Evolutionary conservation across 768 basidiomycete genomes (phyloP), one percentile per base, ranked within the genome.

Genomic region (Leucosporidium scottii): DNA sequence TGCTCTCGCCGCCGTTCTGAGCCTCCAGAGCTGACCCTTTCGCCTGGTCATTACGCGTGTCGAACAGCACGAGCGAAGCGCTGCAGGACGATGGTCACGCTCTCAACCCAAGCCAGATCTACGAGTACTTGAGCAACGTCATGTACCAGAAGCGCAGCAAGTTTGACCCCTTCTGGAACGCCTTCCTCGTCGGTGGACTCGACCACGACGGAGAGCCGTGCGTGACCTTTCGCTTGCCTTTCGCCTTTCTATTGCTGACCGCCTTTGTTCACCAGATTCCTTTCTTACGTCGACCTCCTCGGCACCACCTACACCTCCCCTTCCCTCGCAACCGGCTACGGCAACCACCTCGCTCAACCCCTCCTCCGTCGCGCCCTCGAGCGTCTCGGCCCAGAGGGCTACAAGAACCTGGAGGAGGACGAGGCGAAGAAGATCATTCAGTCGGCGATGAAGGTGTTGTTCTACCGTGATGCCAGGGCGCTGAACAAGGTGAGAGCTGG

Each of bases 261-360:
- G 2, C 48, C 17, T 36, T 31, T 4, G 15, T 10, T 20, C 61
- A 25, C 9, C 74, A 96, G 93, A 27, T 97, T 96, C 83, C 80
- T 98, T 58, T 86, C 91, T 9, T 97, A 87, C 76, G 93, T 99
- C 56, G 94, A 99, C 78, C 83, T 98, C 9, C 82, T 94, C 27
- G 96, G 94, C n/a, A 94, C 92, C 31, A 99, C 96, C 0, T 98
- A 98, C 78, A 83, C 88, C 13, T 86, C 94, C 4, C 87, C 92
- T 20, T 93, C 93, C 8, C 84, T 99, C 27, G 96, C 93, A 4
- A 97, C 96, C 0, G 94, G 96, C 0, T 96, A 90, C 78, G 96
- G 94, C 20, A 83, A 87, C 9, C 87, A 93, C 78, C 89, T 99
- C 62, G 96, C 96, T 9, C 88, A 91, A 74, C 96, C 96, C 1